phyloP scores from a whole-genome alignment of 306 rosid species.

The Glycine tomentella region DNA sequence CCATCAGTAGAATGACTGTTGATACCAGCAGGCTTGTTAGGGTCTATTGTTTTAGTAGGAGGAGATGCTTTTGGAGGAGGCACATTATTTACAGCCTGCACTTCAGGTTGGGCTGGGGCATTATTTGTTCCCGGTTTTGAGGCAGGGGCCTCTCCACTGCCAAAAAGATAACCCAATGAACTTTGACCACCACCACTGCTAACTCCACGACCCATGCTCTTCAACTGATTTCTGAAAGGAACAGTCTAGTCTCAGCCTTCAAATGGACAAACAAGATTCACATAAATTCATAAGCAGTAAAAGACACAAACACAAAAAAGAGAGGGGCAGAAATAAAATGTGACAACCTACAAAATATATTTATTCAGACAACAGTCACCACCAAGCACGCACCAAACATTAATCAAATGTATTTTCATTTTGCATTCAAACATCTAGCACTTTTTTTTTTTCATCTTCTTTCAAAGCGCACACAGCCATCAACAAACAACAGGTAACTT shows the following conservation, averaged over 20 bases:
- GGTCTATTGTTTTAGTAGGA: slow-evolving; percentile 61
- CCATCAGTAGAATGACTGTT: slow-evolving; percentile 90
- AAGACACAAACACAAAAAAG: slow-evolving; percentile 30
- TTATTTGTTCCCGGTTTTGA: slow-evolving; percentile 55
- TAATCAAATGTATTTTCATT: slow-evolving; percentile 4
- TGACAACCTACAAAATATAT: slow-evolving; percentile 1
- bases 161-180: slow-evolving; percentile 98
- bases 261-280: slow-evolving; percentile 32
- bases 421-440: slow-evolving; percentile 29
- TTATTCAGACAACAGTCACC: background rate
- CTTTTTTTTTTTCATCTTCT: background rate
- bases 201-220: slow-evolving; percentile 96
- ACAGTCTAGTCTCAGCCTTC: slow-evolving; percentile 43
- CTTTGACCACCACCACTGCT: slow-evolving; percentile 99
- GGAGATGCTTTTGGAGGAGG: slow-evolving; percentile 70
- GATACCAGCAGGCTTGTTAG: slow-evolving; percentile 93
- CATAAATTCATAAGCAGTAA: slow-evolving; percentile 30
- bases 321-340: background rate
- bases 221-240: slow-evolving; percentile 43
- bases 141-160: slow-evolving; percentile 86
- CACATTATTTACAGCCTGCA: slow-evolving; percentile 51
- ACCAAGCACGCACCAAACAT: background rate
- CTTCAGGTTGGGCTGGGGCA: slow-evolving; percentile 64
- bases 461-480: background rate
- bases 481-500: slow-evolving; percentile 13